These are phyloP conservation scores for Talaromyces atroroseus DNA, from an alignment of 2,329 filamentous ascomycete species.

Conservation along the genomic window DNA sequence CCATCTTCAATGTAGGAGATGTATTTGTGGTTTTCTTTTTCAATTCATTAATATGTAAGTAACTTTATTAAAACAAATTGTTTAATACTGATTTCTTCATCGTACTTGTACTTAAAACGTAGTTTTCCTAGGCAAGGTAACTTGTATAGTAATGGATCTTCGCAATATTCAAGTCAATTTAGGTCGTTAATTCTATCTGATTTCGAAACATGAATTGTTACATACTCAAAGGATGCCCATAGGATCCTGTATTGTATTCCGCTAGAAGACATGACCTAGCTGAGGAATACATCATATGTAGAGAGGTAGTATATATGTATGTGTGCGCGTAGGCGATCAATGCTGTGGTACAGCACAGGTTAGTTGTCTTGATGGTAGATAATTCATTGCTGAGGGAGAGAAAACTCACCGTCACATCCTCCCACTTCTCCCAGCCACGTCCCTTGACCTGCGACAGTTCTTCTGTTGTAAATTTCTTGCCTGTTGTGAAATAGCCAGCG, in stretches of 20 bases:
- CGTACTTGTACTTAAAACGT: neutral
- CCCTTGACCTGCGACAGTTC: constrained; percentile 83
- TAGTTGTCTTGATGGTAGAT: neutral
- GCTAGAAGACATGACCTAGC: too few relatives aligned
- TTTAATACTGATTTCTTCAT: neutral
- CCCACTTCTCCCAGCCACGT: constrained; percentile 75
- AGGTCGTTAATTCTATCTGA: neutral
- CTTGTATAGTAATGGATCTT: neutral
- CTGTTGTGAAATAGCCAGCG: constrained; percentile 80
- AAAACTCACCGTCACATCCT: constrained; percentile 40
- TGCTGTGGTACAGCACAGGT: neutral
- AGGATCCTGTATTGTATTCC: too few relatives aligned
- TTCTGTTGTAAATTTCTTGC: constrained; percentile 80
- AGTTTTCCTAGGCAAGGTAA: neutral
- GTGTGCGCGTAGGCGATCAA: neutral
- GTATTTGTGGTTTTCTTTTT: neutral
- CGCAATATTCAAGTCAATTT: neutral
- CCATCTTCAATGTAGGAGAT: neutral
- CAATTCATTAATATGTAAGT: neutral
- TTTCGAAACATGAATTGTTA: neutral
- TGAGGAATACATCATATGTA: neutral
- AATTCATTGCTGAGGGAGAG: too few relatives aligned
- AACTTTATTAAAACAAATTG: neutral
- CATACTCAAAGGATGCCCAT: neutral
- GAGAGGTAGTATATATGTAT: neutral